These are phyloP conservation scores for Chytridium lagenaria DNA, from an alignment of 371 early-diverging fungal genomes.

Conservation along the genomic window DNA sequence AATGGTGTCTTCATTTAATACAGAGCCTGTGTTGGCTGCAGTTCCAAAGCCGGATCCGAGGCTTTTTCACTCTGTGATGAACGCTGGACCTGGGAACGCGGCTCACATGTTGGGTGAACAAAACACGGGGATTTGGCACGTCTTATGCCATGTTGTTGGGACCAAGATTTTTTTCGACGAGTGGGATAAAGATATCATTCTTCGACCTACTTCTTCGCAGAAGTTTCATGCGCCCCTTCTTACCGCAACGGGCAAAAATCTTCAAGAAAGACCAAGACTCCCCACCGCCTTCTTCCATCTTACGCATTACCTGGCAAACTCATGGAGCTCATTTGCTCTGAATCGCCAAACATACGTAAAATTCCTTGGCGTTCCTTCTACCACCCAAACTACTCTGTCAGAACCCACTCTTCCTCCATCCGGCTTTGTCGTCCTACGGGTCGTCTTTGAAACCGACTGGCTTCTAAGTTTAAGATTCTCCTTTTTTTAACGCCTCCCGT, in stretches of 20 bases:
- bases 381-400: not conserved
- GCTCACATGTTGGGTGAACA: not conserved
- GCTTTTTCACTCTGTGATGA: slow-evolving; percentile 15
- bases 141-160: slow-evolving; percentile 36
- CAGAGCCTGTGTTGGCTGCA: slow-evolving; percentile 30
- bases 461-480: slow-evolving; percentile 39
- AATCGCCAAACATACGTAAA: slow-evolving; percentile 40
- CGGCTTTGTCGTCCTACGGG: slow-evolving; percentile 47
- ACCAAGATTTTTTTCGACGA: slow-evolving; percentile 39
- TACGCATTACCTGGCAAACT: slow-evolving; percentile 30
- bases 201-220: slow-evolving; percentile 41
- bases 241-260: not conserved
- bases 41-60: slow-evolving; percentile 35
- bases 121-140: slow-evolving; percentile 45
- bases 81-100: not conserved
- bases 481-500: slow-evolving; percentile 59
- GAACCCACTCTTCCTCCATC: slow-evolving; percentile 29
- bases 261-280: slow-evolving; percentile 15
- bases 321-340: slow-evolving; percentile 46
- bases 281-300: slow-evolving; percentile 40
- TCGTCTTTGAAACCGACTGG: slow-evolving; percentile 50
- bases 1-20: slow-evolving; percentile 46
- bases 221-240: not conserved
- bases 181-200: slow-evolving; percentile 39
- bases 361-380: slow-evolving; percentile 21